Conservation (phyloP, 768 basidiomycete genomes). For the Pulveroboletus sp. region DNA sequence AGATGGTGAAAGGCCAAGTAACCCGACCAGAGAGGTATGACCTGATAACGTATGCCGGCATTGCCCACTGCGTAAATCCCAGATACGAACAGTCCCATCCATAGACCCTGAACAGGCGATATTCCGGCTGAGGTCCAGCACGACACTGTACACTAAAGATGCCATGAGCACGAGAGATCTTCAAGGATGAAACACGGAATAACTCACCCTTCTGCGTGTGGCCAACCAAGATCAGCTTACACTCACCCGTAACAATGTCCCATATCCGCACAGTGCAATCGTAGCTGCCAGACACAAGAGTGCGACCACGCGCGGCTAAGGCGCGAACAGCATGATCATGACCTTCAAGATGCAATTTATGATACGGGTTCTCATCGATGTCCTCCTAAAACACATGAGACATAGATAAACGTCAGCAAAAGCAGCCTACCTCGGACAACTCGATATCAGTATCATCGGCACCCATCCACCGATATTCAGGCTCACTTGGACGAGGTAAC, state of each 20-base stretch:
- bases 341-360: constrained; percentile 77
- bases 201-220: constrained; percentile 82
- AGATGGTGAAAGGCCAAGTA: constrained; percentile 85
- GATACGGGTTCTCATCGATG: constrained; percentile 80
- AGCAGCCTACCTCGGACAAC: constrained; percentile 41
- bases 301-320: constrained; percentile 84
- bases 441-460: constrained; percentile 59
- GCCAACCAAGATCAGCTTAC: constrained; percentile 76
- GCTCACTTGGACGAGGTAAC: constrained; percentile 63
- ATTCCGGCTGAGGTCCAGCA: constrained; percentile 78
- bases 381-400: constrained; percentile 48
- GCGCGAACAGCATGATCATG: constrained; percentile 92
- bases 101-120: constrained; percentile 97
- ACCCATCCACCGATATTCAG: constrained; percentile 68
- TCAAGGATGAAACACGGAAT: constrained; percentile 26
- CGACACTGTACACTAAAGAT: constrained; percentile 85
- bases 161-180: constrained; percentile 5
- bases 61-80: constrained; percentile 81
- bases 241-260: constrained; percentile 83
- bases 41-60: constrained; percentile 80
- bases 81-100: constrained; percentile 96
- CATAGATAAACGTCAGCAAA: not conserved
- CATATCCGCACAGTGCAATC: constrained; percentile 94
- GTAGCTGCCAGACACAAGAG: constrained; percentile 92
- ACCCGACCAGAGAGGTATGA: constrained; percentile 91